Evolutionary conservation across 352 stramenopile species (phyloP).

Genomic region (Phytophthora pisi): DNA sequence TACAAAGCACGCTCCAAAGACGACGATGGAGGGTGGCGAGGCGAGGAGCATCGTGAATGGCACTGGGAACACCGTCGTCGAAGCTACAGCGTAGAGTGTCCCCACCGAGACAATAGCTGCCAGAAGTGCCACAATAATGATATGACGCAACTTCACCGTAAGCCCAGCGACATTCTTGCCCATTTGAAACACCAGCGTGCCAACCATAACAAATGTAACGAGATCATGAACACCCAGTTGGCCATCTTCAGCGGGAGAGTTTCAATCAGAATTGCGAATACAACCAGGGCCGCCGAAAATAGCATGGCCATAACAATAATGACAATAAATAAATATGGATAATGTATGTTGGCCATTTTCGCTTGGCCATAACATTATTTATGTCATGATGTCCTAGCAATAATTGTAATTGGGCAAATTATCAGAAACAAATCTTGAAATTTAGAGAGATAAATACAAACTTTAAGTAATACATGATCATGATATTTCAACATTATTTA

Average conservation of each 20-base stretch:
- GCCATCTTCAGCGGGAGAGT: background rate
- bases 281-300: background rate
- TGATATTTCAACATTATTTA: too few species aligned
- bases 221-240: slow-evolving; percentile 1
- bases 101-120: background rate
- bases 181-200: slow-evolving; percentile 3
- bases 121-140: background rate
- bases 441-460: too few species aligned
- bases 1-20: background rate
- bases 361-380: too few species aligned
- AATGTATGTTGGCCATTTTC: too few species aligned
- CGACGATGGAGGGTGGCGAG: background rate
- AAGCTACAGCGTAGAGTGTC: background rate
- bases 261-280: background rate
- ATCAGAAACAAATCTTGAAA: too few species aligned
- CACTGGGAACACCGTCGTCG: background rate
- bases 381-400: too few species aligned
- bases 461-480: too few species aligned
- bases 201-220: background rate
- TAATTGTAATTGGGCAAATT: too few species aligned
- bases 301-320: too few species aligned
- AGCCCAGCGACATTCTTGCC: background rate
- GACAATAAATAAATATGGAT: too few species aligned
- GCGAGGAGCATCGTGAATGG: background rate
- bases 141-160: background rate